Evolutionary conservation across 2,329 filamentous ascomycete genomes (phyloP), one percentile per base, ranked within the genome.

Genomic region (Dothiorella sarmentorum): DNA sequence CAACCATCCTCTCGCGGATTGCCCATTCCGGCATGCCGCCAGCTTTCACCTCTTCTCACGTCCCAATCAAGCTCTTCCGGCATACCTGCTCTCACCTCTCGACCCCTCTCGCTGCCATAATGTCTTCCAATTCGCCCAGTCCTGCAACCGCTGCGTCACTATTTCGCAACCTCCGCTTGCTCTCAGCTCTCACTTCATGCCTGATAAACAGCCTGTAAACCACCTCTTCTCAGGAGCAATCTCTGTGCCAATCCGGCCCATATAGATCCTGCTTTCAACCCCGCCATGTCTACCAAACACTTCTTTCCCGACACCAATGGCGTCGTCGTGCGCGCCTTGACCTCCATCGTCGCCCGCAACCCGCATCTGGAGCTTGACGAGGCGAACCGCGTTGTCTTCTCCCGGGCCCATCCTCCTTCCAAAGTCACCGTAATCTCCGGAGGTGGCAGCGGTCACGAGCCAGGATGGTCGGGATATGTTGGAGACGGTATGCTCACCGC

Each of bases 231-330:
- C n/a, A n/a, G n/a, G n/a, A n/a, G n/a, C n/a, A n/a, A n/a, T n/a
- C n/a, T n/a, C n/a, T n/a, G n/a, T n/a, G n/a, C n/a, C n/a, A n/a
- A n/a, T n/a, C n/a, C n/a, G n/a, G n/a, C n/a, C n/a, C n/a, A n/a
- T n/a, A n/a, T n/a, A n/a, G n/a, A n/a, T n/a, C n/a, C n/a, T n/a
- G n/a, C n/a, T n/a, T n/a, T n/a, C n/a, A n/a, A n/a, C n/a, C n/a
- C n/a, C n/a, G 18, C 7, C 35, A 82, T 82, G 80, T 80, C 78
- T 31, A 74, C 76, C 24, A 82, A 82, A 69, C 80, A 82, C 66
- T 82, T 82, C 69, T 82, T 82, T 61, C 73, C 76, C 29, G 74
- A 73, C 53, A 78, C 78, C 17, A 74, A 78, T 61, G 78, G 78
- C 59, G 74, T 82, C 15, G 79, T 82, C 1, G 69, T 77, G n/a